phyloP scores from a whole-genome alignment of 2,329 filamentous ascomycete species.

The Talaromyces sp. region DNA sequence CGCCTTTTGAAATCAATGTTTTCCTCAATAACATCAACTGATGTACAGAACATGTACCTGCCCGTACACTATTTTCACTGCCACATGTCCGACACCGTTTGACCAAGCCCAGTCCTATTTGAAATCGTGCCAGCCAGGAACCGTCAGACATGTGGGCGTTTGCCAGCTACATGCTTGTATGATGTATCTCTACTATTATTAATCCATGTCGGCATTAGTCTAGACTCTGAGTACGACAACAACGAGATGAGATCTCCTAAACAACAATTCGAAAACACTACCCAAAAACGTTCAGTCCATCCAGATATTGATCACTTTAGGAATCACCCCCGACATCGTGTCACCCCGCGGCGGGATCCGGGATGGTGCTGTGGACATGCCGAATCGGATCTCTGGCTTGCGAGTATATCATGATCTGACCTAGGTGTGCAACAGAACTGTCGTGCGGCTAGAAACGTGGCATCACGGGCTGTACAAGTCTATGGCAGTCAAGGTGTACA shows the following conservation, averaged over 20 bases:
- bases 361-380: neutral
- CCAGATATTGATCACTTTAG: neutral
- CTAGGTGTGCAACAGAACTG: neutral
- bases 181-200: too few species aligned
- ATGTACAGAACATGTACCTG: neutral
- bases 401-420: neutral
- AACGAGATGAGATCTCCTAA: too few species aligned
- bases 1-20: neutral
- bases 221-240: too few species aligned
- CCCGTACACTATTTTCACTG: neutral
- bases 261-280: neutral
- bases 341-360: neutral
- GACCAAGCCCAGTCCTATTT: neutral
- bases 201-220: too few species aligned
- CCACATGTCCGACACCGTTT: neutral
- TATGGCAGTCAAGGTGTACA: neutral
- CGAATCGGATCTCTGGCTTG: neutral
- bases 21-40: neutral
- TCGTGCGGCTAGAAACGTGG: neutral
- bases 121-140: neutral
- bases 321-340: neutral
- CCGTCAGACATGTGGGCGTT: neutral
- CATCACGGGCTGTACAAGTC: neutral
- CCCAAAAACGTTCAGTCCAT: neutral
- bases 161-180: neutral